Evolutionary conservation across 2,329 filamentous ascomycete genomes (phyloP), one percentile per base, ranked within the genome.

Genomic region (Colletotrichum nymphaeae): DNA sequence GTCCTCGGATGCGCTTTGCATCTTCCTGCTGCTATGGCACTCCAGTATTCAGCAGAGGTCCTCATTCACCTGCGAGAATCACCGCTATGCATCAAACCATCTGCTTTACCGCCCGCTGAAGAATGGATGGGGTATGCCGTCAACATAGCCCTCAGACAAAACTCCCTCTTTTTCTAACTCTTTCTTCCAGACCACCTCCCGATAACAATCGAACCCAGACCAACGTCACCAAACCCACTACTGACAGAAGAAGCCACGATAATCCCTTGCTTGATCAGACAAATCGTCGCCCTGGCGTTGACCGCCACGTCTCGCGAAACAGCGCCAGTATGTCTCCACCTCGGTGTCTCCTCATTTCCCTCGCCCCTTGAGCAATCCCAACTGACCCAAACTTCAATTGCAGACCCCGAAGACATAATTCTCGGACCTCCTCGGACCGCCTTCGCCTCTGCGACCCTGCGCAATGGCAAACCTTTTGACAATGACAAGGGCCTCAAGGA

Each of bases 41-140:
- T 87, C 80, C 89, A 91, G 86, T 98, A 98, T 83, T 89, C 93
- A 75, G 88, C 90, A 83, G 94, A 95, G 76, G 89, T 93, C 84
- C 88, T 98, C 78, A 86, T 95, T 78, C 88, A 89, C 81, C 87
- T 98, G 79, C 91, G 93, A 83, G 88, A 93, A 73, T 98, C 96
- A 76, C 95, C 95, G 76, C 87, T 98, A 82, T 95, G 95, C 80
- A 86, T 89, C 78, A 97, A 94, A 84, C 96, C 96, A 59, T 86
- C 92, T 75, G 90, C 88, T 76, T 88, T 98, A 58, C 95, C 95
- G 76, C 93, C 95, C 30, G 90, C 93, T 75, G 95, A 97, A 85
- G 94, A 97, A 87, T 98, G 95, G 95, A 97, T 98, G 95, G 95
- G 96, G 93, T 97, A 87, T 81, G 90, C 84, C 62, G 26, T 55